Evolutionary conservation across 768 basidiomycete species (phyloP).

Genomic region (Coprinopsis sp.): DNA sequence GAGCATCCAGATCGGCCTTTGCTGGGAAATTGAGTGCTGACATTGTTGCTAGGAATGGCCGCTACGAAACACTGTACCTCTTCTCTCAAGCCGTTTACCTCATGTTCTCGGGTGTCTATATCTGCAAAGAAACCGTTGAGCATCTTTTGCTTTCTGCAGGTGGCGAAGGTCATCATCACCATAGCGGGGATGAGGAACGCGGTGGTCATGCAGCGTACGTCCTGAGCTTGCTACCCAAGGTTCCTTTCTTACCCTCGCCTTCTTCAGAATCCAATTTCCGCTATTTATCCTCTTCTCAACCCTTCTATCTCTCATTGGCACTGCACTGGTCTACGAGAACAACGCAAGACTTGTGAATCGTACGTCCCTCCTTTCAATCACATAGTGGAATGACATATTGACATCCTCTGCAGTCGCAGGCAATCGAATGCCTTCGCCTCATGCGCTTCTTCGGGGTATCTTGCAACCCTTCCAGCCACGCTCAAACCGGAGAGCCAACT

Average conservation of each 20-base stretch:
- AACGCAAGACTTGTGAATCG: constrained; percentile 62
- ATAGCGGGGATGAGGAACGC: constrained; percentile 51
- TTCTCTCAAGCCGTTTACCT: constrained; percentile 93
- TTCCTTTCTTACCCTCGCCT: not conserved
- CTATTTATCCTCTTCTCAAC: constrained; percentile 50
- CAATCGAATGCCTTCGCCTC: constrained; percentile 55
- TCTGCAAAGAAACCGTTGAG: constrained; percentile 96
- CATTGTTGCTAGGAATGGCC: constrained; percentile 46
- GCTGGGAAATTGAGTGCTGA: constrained; percentile 6
- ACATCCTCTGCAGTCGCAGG: constrained; percentile 43
- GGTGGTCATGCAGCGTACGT: constrained; percentile 32
- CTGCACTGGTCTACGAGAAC: constrained; percentile 56
- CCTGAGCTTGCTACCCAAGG: not conserved
- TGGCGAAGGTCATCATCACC: constrained; percentile 60
- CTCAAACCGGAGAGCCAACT: constrained; percentile 30
- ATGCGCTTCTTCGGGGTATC: constrained; percentile 44
- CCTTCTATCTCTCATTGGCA: constrained; percentile 52
- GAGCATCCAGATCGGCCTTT: constrained; percentile 14
- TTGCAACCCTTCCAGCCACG: no score
- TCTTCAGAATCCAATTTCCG: constrained; percentile 64
- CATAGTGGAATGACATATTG: not conserved
- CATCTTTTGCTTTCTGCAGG: constrained; percentile 74
- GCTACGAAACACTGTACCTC: constrained; percentile 64
- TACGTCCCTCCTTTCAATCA: constrained; percentile 28
- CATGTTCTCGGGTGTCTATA: constrained; percentile 91